Percentiles rank a stretch among this genome's conserved stretches.
phyloP scores from a whole-genome alignment of 1,139 yeast genomes.

The Eremothecium sinecaudum region DNA sequence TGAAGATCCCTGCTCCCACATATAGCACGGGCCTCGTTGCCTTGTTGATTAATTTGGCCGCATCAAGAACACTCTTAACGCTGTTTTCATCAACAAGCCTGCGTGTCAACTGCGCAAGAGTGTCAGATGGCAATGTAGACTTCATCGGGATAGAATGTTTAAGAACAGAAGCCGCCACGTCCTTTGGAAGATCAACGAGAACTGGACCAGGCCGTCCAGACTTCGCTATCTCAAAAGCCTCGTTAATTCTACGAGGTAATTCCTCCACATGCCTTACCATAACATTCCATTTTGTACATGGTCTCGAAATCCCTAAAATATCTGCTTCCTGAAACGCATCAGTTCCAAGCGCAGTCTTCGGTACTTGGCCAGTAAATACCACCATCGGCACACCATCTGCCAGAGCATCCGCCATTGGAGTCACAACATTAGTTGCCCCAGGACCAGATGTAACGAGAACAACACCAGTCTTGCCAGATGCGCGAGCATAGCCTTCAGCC shows the following conservation, averaged over 20 bases:
- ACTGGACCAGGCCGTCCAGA: constrained; percentile 98
- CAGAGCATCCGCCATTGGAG: constrained; percentile 96
- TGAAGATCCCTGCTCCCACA: constrained; percentile 86
- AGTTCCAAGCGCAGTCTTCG: constrained; percentile 91
- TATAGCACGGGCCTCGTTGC: constrained; percentile 86
- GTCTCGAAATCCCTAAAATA: constrained; percentile 89
- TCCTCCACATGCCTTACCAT: constrained; percentile 95
- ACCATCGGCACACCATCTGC: constrained; percentile 97
- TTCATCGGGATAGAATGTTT: constrained; percentile 81
- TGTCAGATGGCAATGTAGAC: constrained; percentile 74
- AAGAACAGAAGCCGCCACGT: constrained; percentile 87
- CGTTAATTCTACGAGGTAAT: constrained; percentile 89
- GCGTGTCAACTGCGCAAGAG: constrained; percentile 62
- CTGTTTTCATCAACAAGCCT: constrained; percentile 71
- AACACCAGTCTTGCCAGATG: constrained; percentile 94
- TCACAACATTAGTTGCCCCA: constrained; percentile 94
- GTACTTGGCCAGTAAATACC: constrained; percentile 97
- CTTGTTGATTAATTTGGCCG: constrained; percentile 67
- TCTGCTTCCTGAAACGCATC: constrained; percentile 99
- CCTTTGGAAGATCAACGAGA: constrained; percentile 93
- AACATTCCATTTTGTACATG: constrained; percentile 98
- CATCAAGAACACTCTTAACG: constrained; percentile 59
- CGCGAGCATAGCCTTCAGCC: constrained; percentile 99
- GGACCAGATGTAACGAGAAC: constrained; percentile 97
- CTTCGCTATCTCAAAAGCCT: constrained; percentile 94